Base-by-base conservation (phyloP, 2,329 filamentous ascomycete species). In the Cordyceps fumosorosea region DNA sequence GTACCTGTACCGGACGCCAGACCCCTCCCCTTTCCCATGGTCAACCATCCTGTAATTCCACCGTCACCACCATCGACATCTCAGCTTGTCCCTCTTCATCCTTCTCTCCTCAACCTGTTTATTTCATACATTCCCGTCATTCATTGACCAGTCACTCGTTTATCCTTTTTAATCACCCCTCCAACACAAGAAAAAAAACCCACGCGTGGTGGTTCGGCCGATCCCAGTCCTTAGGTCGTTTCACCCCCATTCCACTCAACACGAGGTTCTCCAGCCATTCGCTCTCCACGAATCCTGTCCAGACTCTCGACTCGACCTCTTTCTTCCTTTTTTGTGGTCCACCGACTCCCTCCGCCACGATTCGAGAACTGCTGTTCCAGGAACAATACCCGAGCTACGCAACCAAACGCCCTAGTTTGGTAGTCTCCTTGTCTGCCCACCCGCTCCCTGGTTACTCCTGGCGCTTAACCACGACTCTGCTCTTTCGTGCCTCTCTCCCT, bases 121-220 rank as follows among this genome's bases (percentile, higher is more conserved):
- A 24, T 37, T 42, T 22, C 24, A 20, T 18, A 22, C 20, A 40
- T 58, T 59, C 34, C 50, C 47, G 47, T 52, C 56, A 52, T 32
- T 32, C 48, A 22, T 37, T 42, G 40, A 62, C 42, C 59, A 53
- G 50, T 66, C 58, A 54, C 63, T 64, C 61, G 60, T 64, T 65
- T 51, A 34, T 51, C 56, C 52, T 32, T 51, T 63, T 58, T 72
- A 67, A 67, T 71, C 47, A 29, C 6, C 29, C 18, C 34, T n/a
- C 37, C n/a, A 11, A 14, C 16, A 26, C n/a, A 14, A 55, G 14
- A 47, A 48, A 29, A 11, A 26, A 40, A 54, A 42, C 47, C 29
- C 40, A 26, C 45, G 4, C 5, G 5, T 55, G 42, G 57, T 60
- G 57, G 50, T 47, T 60, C 57, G 50, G 50, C 47, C 56, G 56